phyloP scores from a whole-genome alignment of 139 green algal species.

The Chlorella sp. region DNA sequence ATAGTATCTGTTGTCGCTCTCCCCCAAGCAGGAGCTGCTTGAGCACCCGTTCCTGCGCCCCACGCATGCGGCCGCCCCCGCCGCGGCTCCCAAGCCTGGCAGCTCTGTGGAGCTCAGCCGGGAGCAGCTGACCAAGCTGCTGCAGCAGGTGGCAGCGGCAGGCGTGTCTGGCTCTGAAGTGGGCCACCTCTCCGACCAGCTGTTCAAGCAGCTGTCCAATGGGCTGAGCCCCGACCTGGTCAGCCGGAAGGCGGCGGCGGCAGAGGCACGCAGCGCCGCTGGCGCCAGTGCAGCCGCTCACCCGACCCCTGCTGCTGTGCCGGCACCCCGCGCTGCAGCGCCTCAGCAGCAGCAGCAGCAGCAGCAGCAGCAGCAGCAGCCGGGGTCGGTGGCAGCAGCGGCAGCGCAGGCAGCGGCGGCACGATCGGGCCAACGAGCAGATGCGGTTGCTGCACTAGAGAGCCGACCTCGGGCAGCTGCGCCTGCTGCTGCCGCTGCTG shows the following conservation, averaged over 20 bases:
- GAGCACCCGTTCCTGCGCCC: conserved; percentile 90
- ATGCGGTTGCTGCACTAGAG: background rate
- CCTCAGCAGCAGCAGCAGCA: background rate
- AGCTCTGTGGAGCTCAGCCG: conserved; percentile 58
- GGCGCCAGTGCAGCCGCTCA: too few species aligned
- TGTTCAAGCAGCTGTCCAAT: conserved; percentile 76
- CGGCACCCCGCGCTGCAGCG: background rate
- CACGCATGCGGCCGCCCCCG: conserved; percentile 32
- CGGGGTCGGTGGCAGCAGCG: conserved; percentile 1
- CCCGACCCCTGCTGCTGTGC: too few species aligned
- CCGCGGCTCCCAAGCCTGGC: background rate
- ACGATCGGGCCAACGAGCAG: conserved; percentile 1
- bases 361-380: background rate
- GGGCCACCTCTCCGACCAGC: conserved; percentile 74
- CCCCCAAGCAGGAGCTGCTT: conserved; percentile 78
- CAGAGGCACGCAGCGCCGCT: background rate
- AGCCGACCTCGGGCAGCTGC: background rate
- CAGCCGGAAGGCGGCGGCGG: background rate
- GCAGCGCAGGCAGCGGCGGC: background rate
- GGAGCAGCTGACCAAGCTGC: conserved; percentile 76
- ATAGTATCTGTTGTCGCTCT: too few species aligned
- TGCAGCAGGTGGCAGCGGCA: conserved; percentile 57
- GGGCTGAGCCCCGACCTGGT: conserved; percentile 39
- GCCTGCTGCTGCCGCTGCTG: background rate
- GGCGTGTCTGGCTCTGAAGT: conserved; percentile 65